Conservation (phyloP, 1,284 basidiomycete species). For the Erythrobasidium hasegawianum region DNA sequence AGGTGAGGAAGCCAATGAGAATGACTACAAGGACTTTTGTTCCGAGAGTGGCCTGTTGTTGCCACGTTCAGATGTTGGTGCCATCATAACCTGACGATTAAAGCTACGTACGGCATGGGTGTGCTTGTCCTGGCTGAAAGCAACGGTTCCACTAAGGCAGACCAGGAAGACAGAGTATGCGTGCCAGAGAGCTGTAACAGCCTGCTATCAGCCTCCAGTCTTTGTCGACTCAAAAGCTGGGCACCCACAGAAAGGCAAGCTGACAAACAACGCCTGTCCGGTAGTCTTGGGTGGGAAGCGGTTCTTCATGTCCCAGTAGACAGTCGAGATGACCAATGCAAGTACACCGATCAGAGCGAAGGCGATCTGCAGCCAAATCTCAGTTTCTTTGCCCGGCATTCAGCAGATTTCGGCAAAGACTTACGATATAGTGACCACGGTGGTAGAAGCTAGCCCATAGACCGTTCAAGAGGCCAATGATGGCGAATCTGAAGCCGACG, state of each 20-base stretch:
- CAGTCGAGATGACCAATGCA: constrained; percentile 49
- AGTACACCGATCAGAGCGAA: constrained; percentile 50
- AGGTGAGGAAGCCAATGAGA: constrained; percentile 50
- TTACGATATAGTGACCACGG: constrained; percentile 39
- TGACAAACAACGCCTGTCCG: constrained; percentile 46
- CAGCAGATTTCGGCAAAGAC: background rate
- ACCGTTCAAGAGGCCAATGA: constrained; percentile 46
- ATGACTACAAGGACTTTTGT: constrained; percentile 49
- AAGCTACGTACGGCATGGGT: constrained; percentile 41
- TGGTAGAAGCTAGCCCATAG: constrained; percentile 42
- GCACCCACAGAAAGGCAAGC: constrained; percentile 49
- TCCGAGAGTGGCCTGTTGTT: constrained; percentile 42
- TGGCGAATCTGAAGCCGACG: constrained; percentile 51
- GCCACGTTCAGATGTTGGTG: no score
- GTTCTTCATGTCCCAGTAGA: constrained; percentile 50
- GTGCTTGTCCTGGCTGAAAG: constrained; percentile 45
- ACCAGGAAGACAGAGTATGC: constrained; percentile 50
- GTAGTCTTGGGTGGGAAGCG: constrained; percentile 45
- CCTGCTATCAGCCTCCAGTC: no score
- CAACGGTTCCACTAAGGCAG: constrained; percentile 50
- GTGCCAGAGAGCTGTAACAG: constrained; percentile 47
- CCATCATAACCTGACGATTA: no score
- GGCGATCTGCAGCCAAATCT: constrained; percentile 35
- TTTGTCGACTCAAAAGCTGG: no score
- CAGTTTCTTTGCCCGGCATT: constrained; percentile 10